A percentile compares a stretch with the other conserved stretches of the same genome.
These are phyloP conservation scores for Marasmius sp. DNA, from an alignment of 1,284 basidiomycete species.

Conservation along the genomic window DNA sequence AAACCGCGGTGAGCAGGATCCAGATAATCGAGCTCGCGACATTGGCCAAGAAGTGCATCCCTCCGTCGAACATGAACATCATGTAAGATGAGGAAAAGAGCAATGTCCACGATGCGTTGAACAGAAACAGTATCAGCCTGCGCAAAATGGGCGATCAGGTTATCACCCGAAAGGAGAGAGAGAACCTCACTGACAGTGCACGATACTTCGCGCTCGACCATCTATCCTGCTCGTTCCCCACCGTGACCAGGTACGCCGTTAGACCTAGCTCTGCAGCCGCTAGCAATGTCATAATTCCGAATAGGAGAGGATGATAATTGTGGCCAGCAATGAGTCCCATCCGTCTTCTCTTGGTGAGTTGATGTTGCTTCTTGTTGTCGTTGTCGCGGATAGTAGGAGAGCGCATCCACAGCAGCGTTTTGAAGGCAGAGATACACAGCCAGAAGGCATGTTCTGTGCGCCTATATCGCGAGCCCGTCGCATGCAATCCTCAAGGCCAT, in stretches of 20 bases:
- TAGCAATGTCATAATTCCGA: constrained; percentile 63
- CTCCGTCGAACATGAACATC: constrained; percentile 66
- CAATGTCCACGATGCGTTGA: constrained; percentile 72
- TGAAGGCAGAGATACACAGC: background rate
- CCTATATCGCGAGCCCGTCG: background rate
- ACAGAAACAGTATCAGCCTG: constrained; percentile 61
- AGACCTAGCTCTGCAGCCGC: constrained; percentile 71
- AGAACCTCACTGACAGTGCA: constrained; percentile 50
- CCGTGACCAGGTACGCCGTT: constrained; percentile 66
- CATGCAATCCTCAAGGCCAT: background rate
- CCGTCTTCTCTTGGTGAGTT: constrained; percentile 1
- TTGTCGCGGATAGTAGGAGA: constrained; percentile 3
- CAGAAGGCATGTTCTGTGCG: background rate
- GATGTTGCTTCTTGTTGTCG: background rate
- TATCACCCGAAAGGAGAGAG: background rate
- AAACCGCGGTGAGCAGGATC: constrained; percentile 57
- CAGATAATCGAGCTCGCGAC: constrained; percentile 76
- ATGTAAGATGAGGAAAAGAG: constrained; percentile 68
- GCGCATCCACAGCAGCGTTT: background rate
- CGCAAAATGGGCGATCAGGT: background rate
- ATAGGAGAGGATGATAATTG: constrained; percentile 69
- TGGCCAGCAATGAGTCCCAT: constrained; percentile 38
- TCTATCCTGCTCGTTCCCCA: constrained; percentile 56
- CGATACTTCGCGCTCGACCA: constrained; percentile 66
- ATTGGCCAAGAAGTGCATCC: constrained; percentile 64